Conservation (phyloP, 495 filamentous ascomycete genomes). For the Penicillium manginii region DNA sequence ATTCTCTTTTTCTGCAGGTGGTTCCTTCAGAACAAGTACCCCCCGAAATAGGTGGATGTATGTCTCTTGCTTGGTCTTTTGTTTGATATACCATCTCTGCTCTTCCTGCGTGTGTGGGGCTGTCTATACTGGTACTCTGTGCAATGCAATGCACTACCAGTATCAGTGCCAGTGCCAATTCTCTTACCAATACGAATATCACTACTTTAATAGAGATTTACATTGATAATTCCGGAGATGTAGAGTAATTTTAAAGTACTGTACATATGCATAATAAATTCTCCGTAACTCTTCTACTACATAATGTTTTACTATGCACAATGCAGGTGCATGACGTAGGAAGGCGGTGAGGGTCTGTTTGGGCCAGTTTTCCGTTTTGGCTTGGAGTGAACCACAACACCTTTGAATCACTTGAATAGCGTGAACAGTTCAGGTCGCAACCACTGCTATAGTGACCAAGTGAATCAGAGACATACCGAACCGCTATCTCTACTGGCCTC, state of each 20-base stretch:
- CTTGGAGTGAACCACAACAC: background rate
- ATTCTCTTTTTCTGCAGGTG: conserved; percentile 50
- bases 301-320: background rate
- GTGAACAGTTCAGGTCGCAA: background rate
- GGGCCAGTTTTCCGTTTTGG: background rate
- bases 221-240: no score
- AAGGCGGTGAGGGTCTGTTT: conserved; percentile 1
- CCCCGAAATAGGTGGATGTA: conserved; percentile 45
- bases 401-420: background rate
- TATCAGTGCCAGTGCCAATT: background rate
- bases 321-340: background rate
- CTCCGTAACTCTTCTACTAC: background rate
- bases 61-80: conserved; percentile 13
- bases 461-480: background rate
- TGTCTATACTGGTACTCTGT: conserved; percentile 18
- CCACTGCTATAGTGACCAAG: no score
- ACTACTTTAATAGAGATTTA: no score
- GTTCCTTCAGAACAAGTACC: conserved; percentile 66
- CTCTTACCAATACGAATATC: no score
- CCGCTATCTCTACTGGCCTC: background rate
- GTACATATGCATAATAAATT: background rate
- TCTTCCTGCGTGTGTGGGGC: conserved; percentile 17
- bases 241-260: background rate
- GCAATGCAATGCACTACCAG: conserved; percentile 1
- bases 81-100: conserved; percentile 36